Base-by-base conservation (phyloP, 345 rosid species). In the Ceriops zippeliana region DNA sequence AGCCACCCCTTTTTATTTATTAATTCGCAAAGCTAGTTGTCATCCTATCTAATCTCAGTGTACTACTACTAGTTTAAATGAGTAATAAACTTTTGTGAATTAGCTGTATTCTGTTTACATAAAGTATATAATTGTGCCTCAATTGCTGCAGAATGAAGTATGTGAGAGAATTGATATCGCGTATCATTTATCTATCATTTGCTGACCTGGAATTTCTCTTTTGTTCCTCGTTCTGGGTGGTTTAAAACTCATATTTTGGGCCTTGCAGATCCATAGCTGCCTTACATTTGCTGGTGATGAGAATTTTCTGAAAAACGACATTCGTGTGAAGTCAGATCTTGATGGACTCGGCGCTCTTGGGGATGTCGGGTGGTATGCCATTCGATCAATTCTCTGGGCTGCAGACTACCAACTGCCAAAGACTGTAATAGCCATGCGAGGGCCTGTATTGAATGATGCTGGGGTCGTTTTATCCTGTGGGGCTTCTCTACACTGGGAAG, bases 281-380 rank as follows among this genome's bases (percentile, higher is more conserved):
- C 77, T 82, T 52, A 87, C 89, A 13, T 74, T 64, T 42, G 32
- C 70, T 2, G 64, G 74, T 27, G 74, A 74, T 1, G 58, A 65
- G 0, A 81, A 81, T 22, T 80, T 78, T 66, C 47, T 81, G 0
- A 75, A 76, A 58, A 52, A 58, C 2, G 67, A 82, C 70, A 78
- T 82, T 28, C 65, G 87, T 52, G 80, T 72, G 5, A 86, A 78
- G 54, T 73, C 83, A 19, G 87, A 87, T 11, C 63, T 89, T 81
- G 95, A 89, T 65, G 66, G 69, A 1, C 78, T 86, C 1, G 92
- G 95, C 28, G 89, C 84, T 11, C 82, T 91, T 0, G 90, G 95
- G 47, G 90, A 86, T 71, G 65, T 80, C 13, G 95, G 92, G 1
- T 90, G 95, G 92, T 86, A 87, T 56, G 76, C 87, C 69, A 74